Evolutionary conservation across 1,139 yeast species (phyloP).

Genomic region (Spathaspora jeffriesii): DNA sequence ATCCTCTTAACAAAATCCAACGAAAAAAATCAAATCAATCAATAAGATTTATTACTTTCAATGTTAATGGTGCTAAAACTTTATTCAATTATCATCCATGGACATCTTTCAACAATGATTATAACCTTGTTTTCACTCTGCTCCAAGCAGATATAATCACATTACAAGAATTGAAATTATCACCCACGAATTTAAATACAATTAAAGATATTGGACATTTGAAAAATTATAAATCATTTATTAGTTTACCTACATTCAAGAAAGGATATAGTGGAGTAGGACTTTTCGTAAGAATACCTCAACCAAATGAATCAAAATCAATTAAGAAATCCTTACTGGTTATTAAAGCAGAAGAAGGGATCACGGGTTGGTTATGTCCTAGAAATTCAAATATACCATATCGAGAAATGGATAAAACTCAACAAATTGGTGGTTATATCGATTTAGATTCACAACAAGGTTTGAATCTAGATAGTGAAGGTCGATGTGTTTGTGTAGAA

Average conservation of each 20-base stretch:
- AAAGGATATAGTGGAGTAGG: constrained; percentile 96
- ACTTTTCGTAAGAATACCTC: constrained; percentile 64
- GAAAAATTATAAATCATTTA: constrained; percentile 60
- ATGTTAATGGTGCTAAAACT: constrained; percentile 84
- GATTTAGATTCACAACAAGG: constrained; percentile 37
- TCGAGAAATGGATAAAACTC: constrained; percentile 20
- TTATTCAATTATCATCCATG: constrained; percentile 83
- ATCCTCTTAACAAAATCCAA: constrained; percentile 14
- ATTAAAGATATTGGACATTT: constrained; percentile 53
- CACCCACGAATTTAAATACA: constrained; percentile 44
- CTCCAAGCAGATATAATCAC: constrained; percentile 78
- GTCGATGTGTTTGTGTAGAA: constrained; percentile 78
- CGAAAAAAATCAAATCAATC: constrained; percentile 7
- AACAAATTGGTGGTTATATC: constrained; percentile 77
- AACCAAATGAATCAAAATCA: constrained; percentile 33
- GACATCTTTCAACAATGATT: constrained; percentile 51
- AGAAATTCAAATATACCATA: constrained; percentile 15
- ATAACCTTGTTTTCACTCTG: constrained; percentile 49
- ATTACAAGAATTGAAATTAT: constrained; percentile 83
- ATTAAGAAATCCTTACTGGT: constrained; percentile 47
- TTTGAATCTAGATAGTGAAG: constrained; percentile 71
- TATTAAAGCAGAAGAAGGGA: constrained; percentile 83
- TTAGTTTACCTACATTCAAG: constrained; percentile 63
- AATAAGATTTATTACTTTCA: constrained; percentile 66
- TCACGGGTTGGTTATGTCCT: constrained; percentile 64